Evolutionary conservation across 2,329 filamentous ascomycete species (phyloP).

Genomic region (Tolypocladium sp.): DNA sequence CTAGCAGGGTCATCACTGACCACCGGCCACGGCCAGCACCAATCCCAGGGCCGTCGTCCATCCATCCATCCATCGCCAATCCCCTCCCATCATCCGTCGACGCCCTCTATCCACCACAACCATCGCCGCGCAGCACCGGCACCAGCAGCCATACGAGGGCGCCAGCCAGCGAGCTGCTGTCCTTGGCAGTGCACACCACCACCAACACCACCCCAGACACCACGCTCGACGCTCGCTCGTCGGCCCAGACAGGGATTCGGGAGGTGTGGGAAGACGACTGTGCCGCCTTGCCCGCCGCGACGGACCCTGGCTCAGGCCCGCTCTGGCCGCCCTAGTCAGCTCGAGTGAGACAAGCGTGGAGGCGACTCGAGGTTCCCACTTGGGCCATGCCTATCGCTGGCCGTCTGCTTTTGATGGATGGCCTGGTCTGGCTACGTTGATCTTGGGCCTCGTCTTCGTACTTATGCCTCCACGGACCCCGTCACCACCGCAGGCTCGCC

Average conservation of each 20-base stretch:
- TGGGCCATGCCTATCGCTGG: constrained; percentile 8
- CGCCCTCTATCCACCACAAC: not conserved
- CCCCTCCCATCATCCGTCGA: not conserved
- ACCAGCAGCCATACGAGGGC: not conserved
- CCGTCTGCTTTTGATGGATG: constrained; percentile 3
- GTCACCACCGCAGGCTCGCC: constrained; percentile 29
- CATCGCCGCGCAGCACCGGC: not conserved
- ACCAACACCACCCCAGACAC: not conserved
- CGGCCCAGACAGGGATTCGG: constrained; percentile 1
- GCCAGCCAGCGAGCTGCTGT: not conserved
- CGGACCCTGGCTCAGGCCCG: constrained; percentile 9
- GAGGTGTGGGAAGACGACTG: constrained; percentile 1
- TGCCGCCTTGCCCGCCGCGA: constrained; percentile 6
- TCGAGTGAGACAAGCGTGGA: constrained; percentile 43
- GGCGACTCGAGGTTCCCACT: constrained; percentile 10
- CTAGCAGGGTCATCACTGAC: not conserved
- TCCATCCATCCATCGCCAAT: not conserved
- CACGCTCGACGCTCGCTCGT: not conserved
- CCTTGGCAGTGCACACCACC: not conserved
- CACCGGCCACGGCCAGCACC: not conserved
- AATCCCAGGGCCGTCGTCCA: not conserved
- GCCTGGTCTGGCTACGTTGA: constrained; percentile 22
- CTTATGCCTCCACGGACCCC: constrained; percentile 39
- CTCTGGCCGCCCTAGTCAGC: constrained; percentile 24
- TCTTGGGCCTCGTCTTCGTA: constrained; percentile 28